Evolutionary conservation across 176 grass and related monocot species (phyloP), one percentile per base, ranked within the genome.

Genomic region (Typha latifolia): DNA sequence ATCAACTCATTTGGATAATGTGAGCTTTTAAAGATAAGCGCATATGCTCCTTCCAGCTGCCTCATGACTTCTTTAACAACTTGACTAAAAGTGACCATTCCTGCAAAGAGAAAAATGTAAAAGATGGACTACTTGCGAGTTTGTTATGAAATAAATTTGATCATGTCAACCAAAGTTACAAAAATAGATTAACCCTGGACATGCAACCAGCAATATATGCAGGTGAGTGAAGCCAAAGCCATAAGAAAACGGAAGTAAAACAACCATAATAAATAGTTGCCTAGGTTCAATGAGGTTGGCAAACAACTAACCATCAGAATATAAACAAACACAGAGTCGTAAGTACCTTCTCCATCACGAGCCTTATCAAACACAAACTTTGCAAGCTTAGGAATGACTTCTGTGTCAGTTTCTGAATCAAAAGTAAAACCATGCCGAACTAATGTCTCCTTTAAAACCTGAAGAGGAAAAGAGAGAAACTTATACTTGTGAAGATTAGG

Each of bases 351-450:
- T 69, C 62, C 87, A 77, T 96, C 85, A 68, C 75, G 72, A 22
- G 81, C 79, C 68, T 89, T 72, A 74, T 97, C 93, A 80, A 97
- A 96, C 34, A 97, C 93, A n/a, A 84, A 92, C 61, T 97, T 92
- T 74, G 93, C 93, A 61, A 97, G 73, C 72, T 96, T 96, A n/a
- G 92, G 88, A 43, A 96, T 96, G 56, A 91, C 88, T 89, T 96
- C 92, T 59, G 92, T 96, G 49, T 97, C 88, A 27, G 93, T 92
- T 66, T 97, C 93, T 72, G 93, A 97, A 49, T 82, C 85, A 71
- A 97, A 92, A 31, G 73, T 87, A 52, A 97, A 97, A 27, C 88
- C 83, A 2, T 97, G 88, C 56, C 83, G 81, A 81, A 82, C 67
- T 63, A 92, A 62, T 57, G 93, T 86, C 75, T 91, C 85, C 84